These are phyloP conservation scores for Darksidea phi DNA, from an alignment of 495 filamentous ascomycete species.

Conservation along the genomic window DNA sequence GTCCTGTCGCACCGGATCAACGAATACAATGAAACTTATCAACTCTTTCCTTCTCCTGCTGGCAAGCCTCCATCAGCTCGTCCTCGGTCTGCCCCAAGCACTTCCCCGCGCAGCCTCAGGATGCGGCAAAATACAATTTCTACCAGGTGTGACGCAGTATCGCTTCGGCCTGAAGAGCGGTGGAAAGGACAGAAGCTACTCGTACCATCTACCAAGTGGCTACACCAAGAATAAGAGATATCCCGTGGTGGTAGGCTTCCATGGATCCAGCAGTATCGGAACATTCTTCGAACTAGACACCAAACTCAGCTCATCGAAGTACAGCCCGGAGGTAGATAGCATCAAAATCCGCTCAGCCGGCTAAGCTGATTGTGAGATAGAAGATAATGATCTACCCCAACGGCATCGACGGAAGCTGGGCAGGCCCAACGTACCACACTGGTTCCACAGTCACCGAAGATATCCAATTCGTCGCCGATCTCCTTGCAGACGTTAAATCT, in stretches of 20 bases:
- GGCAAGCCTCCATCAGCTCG: background rate
- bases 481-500: slow-evolving; percentile 5
- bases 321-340: slow-evolving; percentile 8
- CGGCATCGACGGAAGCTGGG: slow-evolving; percentile 30
- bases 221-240: slow-evolving; percentile 26
- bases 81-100: background rate
- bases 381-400: slow-evolving; percentile 33
- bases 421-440: slow-evolving; percentile 25
- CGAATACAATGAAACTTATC: background rate
- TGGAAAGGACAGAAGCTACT: slow-evolving; percentile 25
- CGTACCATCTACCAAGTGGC: slow-evolving; percentile 12
- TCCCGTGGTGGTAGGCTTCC: slow-evolving; percentile 27
- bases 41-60: background rate
- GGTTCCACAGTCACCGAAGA: slow-evolving; percentile 20
- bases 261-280: slow-evolving; percentile 23
- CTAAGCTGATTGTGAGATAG: slow-evolving; percentile 1
- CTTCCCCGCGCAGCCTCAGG: slow-evolving; percentile 15
- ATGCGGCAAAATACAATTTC: slow-evolving; percentile 24
- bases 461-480: slow-evolving; percentile 23
- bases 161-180: slow-evolving; percentile 20
- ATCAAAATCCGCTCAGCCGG: background rate
- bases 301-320: slow-evolving; percentile 18
- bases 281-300: slow-evolving; percentile 29
- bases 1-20: background rate
- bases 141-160: slow-evolving; percentile 26